Percentiles rank a stretch among this genome's conserved stretches.
These are phyloP conservation scores for Arthrobotrys entomopaga DNA, from an alignment of 2,329 filamentous ascomycete species.

Conservation along the genomic window DNA sequence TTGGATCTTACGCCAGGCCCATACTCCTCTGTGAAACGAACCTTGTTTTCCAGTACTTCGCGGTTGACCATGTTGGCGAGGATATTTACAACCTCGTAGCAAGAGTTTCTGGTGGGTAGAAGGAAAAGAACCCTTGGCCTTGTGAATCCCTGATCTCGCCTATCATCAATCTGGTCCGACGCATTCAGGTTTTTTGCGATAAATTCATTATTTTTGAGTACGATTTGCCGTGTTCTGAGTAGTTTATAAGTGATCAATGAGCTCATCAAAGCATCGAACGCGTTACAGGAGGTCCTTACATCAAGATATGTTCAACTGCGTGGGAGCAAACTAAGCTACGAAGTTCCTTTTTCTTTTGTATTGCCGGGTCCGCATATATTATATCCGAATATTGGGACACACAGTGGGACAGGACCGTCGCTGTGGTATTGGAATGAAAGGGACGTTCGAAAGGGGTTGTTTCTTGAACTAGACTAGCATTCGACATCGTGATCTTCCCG, in stretches of 20 bases:
- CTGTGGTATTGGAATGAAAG: too few species aligned
- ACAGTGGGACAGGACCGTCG: conserved; percentile 7
- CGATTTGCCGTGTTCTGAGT: conserved; percentile 79
- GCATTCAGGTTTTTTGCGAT: conserved; percentile 72
- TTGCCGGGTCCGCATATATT: conserved; percentile 5
- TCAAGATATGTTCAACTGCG: conserved; percentile 89
- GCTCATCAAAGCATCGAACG: not conserved
- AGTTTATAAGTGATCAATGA: not conserved
- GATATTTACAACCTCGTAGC: conserved; percentile 78
- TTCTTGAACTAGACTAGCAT: conserved; percentile 12
- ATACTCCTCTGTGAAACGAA: conserved; percentile 88
- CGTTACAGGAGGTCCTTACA: conserved; percentile 66
- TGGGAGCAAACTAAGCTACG: conserved; percentile 82
- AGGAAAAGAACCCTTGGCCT: conserved; percentile 92
- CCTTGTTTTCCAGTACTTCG: conserved; percentile 94
- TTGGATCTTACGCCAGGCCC: conserved; percentile 70
- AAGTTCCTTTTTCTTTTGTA: conserved; percentile 65
- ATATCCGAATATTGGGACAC: conserved; percentile 34
- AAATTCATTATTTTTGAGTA: conserved; percentile 90
- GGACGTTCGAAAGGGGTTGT: too few species aligned
- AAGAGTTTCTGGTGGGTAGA: conserved; percentile 86
- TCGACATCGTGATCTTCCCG: conserved; percentile 31
- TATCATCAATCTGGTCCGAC: conserved; percentile 71
- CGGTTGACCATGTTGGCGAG: conserved; percentile 80
- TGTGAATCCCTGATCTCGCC: conserved; percentile 91